A percentile compares a stretch with the other conserved stretches of the same genome.
Conservation (phyloP, 306 rosid genomes). For the Cyclanthera cordifolia region DNA sequence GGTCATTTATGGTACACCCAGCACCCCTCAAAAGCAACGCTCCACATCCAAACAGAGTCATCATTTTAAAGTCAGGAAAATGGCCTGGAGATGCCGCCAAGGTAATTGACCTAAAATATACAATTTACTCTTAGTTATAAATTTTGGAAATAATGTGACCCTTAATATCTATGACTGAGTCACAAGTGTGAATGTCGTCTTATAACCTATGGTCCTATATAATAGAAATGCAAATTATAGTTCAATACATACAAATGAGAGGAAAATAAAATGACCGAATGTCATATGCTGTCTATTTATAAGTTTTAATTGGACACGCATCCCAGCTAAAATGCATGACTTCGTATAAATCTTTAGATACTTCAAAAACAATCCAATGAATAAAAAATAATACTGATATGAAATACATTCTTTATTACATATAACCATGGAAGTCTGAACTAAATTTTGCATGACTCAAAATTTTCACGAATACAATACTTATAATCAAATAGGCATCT, state of each 20-base stretch:
- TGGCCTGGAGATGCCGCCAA: conserved; percentile 70
- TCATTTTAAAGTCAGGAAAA: conserved; percentile 68
- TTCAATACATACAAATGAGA: conserved; percentile 6
- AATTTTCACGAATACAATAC: background rate
- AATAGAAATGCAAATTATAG: background rate
- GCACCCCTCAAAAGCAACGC: conserved; percentile 83
- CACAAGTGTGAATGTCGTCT: background rate
- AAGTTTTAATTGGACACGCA: background rate
- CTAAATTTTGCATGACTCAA: background rate
- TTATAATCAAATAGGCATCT: background rate
- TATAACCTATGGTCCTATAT: conserved; percentile 10
- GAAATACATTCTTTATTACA: background rate
- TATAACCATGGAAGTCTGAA: background rate
- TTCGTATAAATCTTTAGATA: background rate
- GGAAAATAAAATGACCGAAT: background rate
- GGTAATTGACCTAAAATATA: conserved; percentile 59
- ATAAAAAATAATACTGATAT: background rate
- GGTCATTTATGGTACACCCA: conserved; percentile 80
- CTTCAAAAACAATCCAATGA: background rate
- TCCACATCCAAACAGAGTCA: conserved; percentile 66
- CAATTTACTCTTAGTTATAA: background rate
- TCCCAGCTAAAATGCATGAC: background rate
- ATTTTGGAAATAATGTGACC: background rate
- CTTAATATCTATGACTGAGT: conserved; percentile 2
- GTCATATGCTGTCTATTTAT: background rate